phyloP scores from a whole-genome alignment of 2,329 filamentous ascomycete species.

The Sporothrix schenckii region DNA sequence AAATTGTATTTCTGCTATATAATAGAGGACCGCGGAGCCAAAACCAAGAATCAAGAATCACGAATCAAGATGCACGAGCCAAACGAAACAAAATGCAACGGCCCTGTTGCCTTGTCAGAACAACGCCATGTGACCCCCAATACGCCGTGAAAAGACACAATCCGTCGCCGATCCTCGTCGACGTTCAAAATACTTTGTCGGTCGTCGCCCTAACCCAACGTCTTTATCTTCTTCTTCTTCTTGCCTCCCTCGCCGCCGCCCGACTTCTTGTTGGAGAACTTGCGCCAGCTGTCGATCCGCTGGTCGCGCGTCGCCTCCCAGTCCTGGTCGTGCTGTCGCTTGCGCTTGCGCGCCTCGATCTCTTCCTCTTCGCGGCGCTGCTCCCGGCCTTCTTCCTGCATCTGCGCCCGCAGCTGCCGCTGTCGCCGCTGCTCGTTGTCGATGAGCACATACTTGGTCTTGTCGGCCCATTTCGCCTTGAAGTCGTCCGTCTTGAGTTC shows the following conservation, averaged over 20 bases:
- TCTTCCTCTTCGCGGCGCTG: constrained; percentile 86
- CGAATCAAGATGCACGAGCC: too few relatives aligned
- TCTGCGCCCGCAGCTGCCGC: constrained; percentile 85
- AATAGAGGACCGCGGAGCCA: neutral
- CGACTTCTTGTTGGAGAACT: constrained; percentile 70
- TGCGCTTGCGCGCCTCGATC: constrained; percentile 75
- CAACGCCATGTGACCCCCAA: neutral
- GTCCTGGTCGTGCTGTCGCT: constrained; percentile 88
- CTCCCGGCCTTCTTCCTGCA: constrained; percentile 94
- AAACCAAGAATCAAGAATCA: neutral
- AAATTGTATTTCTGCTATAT: constrained; percentile 5
- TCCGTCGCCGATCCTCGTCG: neutral
- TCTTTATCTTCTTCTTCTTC: constrained; percentile 71
- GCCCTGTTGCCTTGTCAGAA: constrained; percentile 13
- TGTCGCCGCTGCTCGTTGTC: constrained; percentile 87
- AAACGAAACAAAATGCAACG: neutral
- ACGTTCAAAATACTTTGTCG: neutral
- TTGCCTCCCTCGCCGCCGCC: constrained; percentile 40
- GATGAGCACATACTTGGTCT: constrained; percentile 84
- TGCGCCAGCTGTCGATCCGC: constrained; percentile 90
- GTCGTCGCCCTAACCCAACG: constrained; percentile 53
- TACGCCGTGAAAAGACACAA: constrained; percentile 3
- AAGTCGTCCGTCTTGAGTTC: constrained; percentile 86
- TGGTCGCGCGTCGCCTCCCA: constrained; percentile 94
- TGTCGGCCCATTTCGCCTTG: constrained; percentile 82